A percentile compares a stretch with the other conserved stretches of the same genome.
Conservation (phyloP, 768 basidiomycete species). For the Boletus sp. region DNA sequence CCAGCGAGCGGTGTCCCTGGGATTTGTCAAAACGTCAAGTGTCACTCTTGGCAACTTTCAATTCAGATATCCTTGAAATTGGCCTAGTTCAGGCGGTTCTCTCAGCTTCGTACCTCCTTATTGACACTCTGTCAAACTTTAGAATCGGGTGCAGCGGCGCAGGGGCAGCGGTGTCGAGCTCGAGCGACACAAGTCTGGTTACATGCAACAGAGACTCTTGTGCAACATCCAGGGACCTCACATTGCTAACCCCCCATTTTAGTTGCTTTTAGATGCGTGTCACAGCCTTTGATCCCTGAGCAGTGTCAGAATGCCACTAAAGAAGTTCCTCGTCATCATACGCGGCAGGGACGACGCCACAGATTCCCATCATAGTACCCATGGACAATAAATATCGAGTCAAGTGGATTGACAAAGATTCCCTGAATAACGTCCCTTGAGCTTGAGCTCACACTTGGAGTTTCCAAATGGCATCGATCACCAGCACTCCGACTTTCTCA, state of each 20-base stretch:
- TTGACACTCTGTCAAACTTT: neutral
- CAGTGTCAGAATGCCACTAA: neutral
- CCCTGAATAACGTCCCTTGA: neutral
- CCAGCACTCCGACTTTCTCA: neutral
- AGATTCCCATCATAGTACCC: neutral
- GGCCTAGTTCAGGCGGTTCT: neutral
- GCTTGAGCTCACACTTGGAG: neutral
- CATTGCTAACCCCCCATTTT: neutral
- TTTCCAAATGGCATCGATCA: slow-evolving; percentile 3
- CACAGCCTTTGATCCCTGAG: neutral
- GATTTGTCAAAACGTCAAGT: neutral
- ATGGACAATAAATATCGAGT: neutral
- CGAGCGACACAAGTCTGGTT: neutral
- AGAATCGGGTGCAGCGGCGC: too few species aligned
- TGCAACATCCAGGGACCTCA: neutral
- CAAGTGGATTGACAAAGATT: neutral
- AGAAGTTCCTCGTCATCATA: neutral
- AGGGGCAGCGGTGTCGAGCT: neutral
- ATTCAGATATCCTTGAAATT: neutral
- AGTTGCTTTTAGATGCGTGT: neutral
- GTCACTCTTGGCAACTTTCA: too few species aligned
- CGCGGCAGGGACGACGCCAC: neutral
- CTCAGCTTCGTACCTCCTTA: neutral
- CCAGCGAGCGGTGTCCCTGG: neutral
- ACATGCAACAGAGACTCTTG: neutral